Base-by-base conservation (phyloP, 1,139 yeast species). In the Saccharomyces hybrid region DNA sequence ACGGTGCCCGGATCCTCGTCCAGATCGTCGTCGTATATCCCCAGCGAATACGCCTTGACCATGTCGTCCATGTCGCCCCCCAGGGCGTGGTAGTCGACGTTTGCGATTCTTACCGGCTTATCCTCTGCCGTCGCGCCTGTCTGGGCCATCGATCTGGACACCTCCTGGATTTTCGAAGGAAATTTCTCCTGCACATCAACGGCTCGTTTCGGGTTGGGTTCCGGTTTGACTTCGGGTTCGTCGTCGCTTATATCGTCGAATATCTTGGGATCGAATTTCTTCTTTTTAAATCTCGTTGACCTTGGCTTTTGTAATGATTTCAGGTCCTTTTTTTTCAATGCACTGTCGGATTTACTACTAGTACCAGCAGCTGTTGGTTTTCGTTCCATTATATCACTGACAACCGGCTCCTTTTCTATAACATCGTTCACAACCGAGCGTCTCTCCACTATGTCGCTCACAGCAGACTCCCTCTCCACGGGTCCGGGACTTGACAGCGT, bases 41-140 rank as follows among this genome's bases (percentile, higher is more conserved):
- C 88, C 48, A 77, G 61, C 13, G 75, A 72, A 60, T 83, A 83
- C 0, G 86, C 86, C 56, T 75, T 74, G 0, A 81, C 86, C 85
- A 83, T 80, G 3, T 79, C 74, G 52, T 82, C 84, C 59, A 78
- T 55, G 58, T 80, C 78, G 49, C 72, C 71, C 32, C 75, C 75
- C 50, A 80, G 59, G 5, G 73, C 61, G 11, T 64, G 70, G 59
- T 73, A 79, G 58, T 80, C 83, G 7, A 79, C 63, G 25, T 57
- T 58, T 4, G 72, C 69, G 8, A 58, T 58, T 16, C 56, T 55
- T 6, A 59, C 56, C 13, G 55, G 52, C 16, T 54, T 59, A 23
- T 57, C 56, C 13, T 11, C 44, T 38, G 9, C 2, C 8, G 44
- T 38, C 7, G 44, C 25, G 9, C 51, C 25, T 9, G 57, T 50